Percentiles rank a stretch among this genome's conserved stretches.
Evolutionary conservation across 495 filamentous ascomycete species (phyloP).

Genomic region (Pyrenopolyporus hunteri): DNA sequence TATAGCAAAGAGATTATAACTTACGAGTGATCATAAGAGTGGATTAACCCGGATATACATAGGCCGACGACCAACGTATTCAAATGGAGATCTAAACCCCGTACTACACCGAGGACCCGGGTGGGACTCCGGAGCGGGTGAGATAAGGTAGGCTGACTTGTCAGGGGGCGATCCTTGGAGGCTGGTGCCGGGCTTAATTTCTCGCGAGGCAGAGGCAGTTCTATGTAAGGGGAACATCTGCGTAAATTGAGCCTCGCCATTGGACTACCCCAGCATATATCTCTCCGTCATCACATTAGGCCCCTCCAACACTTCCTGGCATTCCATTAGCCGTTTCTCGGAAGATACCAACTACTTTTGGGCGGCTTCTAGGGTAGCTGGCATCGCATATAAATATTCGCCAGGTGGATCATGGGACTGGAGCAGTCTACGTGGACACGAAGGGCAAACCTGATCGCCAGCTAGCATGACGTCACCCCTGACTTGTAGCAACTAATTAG

Average conservation of each 20-base stretch:
- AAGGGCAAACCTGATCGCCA: slow-evolving; percentile 34
- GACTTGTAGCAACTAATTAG: slow-evolving; percentile 23
- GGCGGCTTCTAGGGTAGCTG: neutral
- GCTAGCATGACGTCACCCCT: slow-evolving; percentile 33
- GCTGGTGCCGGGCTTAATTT: neutral
- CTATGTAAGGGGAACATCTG: too few relatives aligned
- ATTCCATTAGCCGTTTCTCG: neutral
- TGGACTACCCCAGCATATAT: too few relatives aligned
- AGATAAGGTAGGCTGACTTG: neutral
- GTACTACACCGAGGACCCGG: slow-evolving; percentile 17
- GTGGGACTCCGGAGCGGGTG: neutral
- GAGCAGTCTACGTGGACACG: neutral
- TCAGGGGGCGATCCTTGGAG: neutral
- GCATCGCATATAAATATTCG: slow-evolving; percentile 13
- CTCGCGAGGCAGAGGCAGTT: too few relatives aligned
- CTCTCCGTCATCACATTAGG: too few relatives aligned
- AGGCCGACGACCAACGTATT: neutral
- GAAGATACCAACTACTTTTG: neutral
- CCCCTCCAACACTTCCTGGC: too few relatives aligned
- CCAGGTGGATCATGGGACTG: slow-evolving; percentile 25
- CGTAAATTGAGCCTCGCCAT: too few relatives aligned
- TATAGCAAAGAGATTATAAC: too few relatives aligned
- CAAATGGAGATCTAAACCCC: neutral
- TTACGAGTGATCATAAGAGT: too few relatives aligned
- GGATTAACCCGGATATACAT: too few relatives aligned